Evolutionary conservation across 176 grass and related monocot genomes (phyloP), one percentile per base, ranked within the genome.

Genomic region (Avena sativa): DNA sequence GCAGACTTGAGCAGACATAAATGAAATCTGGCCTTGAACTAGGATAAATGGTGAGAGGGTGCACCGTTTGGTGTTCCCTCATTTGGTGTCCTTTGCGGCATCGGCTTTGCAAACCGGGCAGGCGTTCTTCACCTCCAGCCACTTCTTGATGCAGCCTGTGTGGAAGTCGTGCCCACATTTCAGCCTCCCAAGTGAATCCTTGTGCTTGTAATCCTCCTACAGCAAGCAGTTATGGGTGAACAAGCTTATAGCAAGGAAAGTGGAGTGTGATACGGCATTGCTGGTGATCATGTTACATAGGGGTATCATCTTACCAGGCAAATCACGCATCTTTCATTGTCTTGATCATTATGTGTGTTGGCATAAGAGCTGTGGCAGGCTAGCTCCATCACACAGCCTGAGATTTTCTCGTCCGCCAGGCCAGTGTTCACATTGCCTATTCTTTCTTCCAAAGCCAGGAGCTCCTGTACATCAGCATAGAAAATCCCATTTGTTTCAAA

Each of bases 51-150:
- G 2, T 12, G 59, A 79, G 80, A 43, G 20, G 30, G 1, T 2
- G 9, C 21, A 63, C 55, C 79, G n/a, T n/a, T 82, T 19, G 6
- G 16, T 67, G 32, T 34, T 34, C 26, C 43, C 62, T 92, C 72
- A 76, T 2, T 36, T 23, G 61, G 47, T 56, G 3, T 25, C 47
- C 14, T 93, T 91, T 13, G 71, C 86, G 4, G 86, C 97, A 8
- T 83, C 89, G 32, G 90, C 79, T 93, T 99, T 99, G 92, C 97
- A 99, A 44, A 99, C 86, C 53, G 97, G 92, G 71, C 97, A 99
- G 59, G 72, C 17, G 34, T 95, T 99, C 91, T 97, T 99, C 57
- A 90, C 81, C 82, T 86, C 89, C 34, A 99, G 78, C 97, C 97
- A 99, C 66, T 93, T 94, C 91, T 89, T 97, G 80, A 99, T 89